phyloP scores from a whole-genome alignment of 169 alveolate genomes.

The Plasmodium relictum region DNA sequence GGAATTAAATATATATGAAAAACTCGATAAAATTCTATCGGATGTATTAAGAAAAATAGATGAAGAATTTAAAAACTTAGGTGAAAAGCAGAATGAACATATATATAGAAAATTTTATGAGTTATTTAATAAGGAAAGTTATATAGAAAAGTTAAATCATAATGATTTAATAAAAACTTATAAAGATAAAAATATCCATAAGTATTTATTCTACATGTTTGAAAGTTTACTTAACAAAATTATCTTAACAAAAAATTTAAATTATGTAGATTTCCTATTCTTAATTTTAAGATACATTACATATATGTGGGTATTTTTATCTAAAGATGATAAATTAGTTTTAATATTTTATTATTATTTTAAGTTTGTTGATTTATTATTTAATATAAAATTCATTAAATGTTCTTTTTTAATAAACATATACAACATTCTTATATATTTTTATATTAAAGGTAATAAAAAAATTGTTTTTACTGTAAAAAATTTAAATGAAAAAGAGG shows the following conservation, averaged over 20 bases:
- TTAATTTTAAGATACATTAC: slow-evolving; percentile 63
- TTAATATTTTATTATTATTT: slow-evolving; percentile 67
- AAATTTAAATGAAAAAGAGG: slow-evolving; percentile 37
- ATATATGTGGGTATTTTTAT: slow-evolving; percentile 54
- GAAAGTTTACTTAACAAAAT: slow-evolving; percentile 50
- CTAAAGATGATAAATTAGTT: slow-evolving; percentile 43
- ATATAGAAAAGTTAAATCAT: slow-evolving; percentile 29
- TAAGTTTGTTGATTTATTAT: slow-evolving; percentile 52
- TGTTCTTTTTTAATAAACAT: slow-evolving; percentile 61
- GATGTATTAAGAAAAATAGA: slow-evolving; percentile 55
- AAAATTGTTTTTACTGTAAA: slow-evolving; percentile 31
- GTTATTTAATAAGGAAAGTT: slow-evolving; percentile 53
- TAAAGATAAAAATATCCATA: slow-evolving; percentile 54
- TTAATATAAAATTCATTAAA: slow-evolving; percentile 29
- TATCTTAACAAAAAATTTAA: slow-evolving; percentile 25
- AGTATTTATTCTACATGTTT: slow-evolving; percentile 69
- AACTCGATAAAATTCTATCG: slow-evolving; percentile 50
- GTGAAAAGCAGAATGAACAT: slow-evolving; percentile 25
- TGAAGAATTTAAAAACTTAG: slow-evolving; percentile 19
- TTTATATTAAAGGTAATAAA: slow-evolving; percentile 40
- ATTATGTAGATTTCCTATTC: slow-evolving; percentile 56
- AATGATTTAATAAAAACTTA: slow-evolving; percentile 34
- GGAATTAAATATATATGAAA: slow-evolving; percentile 18
- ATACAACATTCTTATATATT: slow-evolving; percentile 30
- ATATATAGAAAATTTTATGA: slow-evolving; percentile 61